Percentiles rank a stretch among this genome's conserved stretches.
These are phyloP conservation scores for Salix udensis DNA, from an alignment of 345 rosid species.

Conservation along the genomic window DNA sequence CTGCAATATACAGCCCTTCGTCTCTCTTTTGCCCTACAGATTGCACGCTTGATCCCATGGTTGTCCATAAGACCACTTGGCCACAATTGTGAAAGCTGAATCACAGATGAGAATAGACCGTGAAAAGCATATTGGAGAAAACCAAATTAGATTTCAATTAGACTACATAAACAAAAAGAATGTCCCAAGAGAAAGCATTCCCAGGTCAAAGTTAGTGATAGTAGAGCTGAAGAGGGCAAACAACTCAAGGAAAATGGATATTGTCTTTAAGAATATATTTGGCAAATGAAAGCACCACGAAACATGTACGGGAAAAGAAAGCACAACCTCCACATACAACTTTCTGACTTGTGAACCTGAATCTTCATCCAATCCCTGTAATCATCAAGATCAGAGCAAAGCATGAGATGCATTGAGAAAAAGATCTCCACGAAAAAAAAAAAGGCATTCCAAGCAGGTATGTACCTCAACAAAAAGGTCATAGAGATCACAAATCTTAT, in stretches of 20 bases:
- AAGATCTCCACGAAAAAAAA: slow-evolving; percentile 1
- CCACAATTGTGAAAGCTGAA: slow-evolving; percentile 87
- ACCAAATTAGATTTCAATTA: not conserved
- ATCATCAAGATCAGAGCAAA: slow-evolving; percentile 16
- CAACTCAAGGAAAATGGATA: not conserved
- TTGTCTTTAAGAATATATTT: not conserved
- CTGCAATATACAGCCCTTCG: slow-evolving; percentile 41
- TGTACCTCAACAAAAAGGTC: slow-evolving; percentile 85
- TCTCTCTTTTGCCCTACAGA: slow-evolving; percentile 81
- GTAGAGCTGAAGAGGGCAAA: not conserved
- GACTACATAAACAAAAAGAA: not conserved
- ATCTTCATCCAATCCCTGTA: slow-evolving; percentile 87
- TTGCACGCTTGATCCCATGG: slow-evolving; percentile 82
- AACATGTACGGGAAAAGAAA: slow-evolving; percentile 5
- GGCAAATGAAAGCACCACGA: not conserved
- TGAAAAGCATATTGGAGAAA: slow-evolving; percentile 20
- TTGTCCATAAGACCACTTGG: slow-evolving; percentile 84
- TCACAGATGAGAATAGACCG: slow-evolving; percentile 20
- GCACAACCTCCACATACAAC: slow-evolving; percentile 69
- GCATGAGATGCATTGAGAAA: slow-evolving; percentile 13
- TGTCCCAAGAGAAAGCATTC: not conserved
- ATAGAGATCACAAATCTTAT: slow-evolving; percentile 88
- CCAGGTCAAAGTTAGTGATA: not conserved
- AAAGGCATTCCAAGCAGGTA: slow-evolving; percentile 10
- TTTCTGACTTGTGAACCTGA: slow-evolving; percentile 79